A percentile compares a stretch with the other conserved stretches of the same genome.
These are phyloP conservation scores for Metschnikowia kunwiensis DNA, from an alignment of 805 yeast species.

Conservation along the genomic window DNA sequence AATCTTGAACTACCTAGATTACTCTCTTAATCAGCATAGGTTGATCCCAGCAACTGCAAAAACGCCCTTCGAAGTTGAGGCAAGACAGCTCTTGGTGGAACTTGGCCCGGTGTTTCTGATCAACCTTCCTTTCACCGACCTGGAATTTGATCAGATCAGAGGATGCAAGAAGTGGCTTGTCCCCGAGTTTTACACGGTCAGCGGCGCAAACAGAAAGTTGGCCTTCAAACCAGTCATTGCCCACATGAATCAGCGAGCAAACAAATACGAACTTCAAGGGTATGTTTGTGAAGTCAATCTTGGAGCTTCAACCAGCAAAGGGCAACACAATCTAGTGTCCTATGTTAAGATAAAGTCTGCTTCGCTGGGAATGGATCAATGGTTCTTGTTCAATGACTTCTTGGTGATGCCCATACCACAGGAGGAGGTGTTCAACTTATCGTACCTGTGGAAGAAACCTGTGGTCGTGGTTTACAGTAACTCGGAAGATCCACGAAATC, in stretches of 20 bases:
- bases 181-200: constrained; percentile 51
- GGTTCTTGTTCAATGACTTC: constrained; percentile 92
- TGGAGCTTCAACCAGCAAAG: constrained; percentile 34
- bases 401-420: constrained; percentile 73
- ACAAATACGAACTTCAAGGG: constrained; percentile 62
- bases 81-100: constrained; percentile 46
- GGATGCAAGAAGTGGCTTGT: constrained; percentile 56
- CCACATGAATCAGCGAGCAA: constrained; percentile 28
- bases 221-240: constrained; percentile 34
- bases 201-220: constrained; percentile 35
- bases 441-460: constrained; percentile 81
- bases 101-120: constrained; percentile 65
- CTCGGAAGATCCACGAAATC: constrained; percentile 40
- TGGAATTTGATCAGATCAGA: constrained; percentile 53
- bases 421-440: constrained; percentile 71
- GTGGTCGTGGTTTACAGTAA: constrained; percentile 65
- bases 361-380: constrained; percentile 34
- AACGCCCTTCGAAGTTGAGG: constrained; percentile 44
- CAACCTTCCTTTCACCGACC: constrained; percentile 53
- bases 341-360: constrained; percentile 43
- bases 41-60: constrained; percentile 47
- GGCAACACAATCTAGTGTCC: constrained; percentile 59
- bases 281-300: constrained; percentile 65
- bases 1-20: constrained; percentile 57
- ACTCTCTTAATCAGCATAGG: constrained; percentile 51